Conservation (phyloP, 768 basidiomycete genomes). For the Infundibulicybe gibba region DNA sequence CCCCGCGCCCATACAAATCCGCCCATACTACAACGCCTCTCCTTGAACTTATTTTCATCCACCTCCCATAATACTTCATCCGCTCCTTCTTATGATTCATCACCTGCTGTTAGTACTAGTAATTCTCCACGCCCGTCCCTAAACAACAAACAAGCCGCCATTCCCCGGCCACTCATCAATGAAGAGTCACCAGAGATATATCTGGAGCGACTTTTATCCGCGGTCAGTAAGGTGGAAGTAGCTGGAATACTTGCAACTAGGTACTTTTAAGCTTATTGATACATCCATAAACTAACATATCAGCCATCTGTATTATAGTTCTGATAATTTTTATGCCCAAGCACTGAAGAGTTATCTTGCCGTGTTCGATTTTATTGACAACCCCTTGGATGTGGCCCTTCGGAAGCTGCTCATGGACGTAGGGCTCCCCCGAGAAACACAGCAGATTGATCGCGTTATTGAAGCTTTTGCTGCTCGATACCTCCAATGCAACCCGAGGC, state of each 20-base stretch:
- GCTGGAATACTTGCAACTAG: constrained; percentile 78
- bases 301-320: constrained; percentile 34
- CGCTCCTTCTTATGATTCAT: constrained; percentile 9
- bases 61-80: constrained; percentile 17
- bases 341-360: constrained; percentile 72
- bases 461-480: constrained; percentile 92
- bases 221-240: constrained; percentile 75
- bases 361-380: constrained; percentile 72
- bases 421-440: constrained; percentile 90
- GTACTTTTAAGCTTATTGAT: constrained; percentile 32
- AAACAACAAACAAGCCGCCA: constrained; percentile 36
- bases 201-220: constrained; percentile 56
- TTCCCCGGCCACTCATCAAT: constrained; percentile 47
- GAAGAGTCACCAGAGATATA: constrained; percentile 73
- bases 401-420: constrained; percentile 89
- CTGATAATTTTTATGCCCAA: constrained; percentile 63
- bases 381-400: constrained; percentile 89
- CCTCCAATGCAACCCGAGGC: constrained; percentile 71
- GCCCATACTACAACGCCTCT: constrained; percentile 66
- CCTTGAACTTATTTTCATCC: constrained; percentile 58
- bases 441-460: constrained; percentile 97
- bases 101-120: constrained; percentile 14
- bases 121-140: constrained; percentile 44
- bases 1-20: constrained; percentile 59
- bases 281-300: too few relatives aligned